These are phyloP conservation scores for Teratosphaeria zuluensis DNA, from an alignment of 2,329 filamentous ascomycete species.

Conservation along the genomic window DNA sequence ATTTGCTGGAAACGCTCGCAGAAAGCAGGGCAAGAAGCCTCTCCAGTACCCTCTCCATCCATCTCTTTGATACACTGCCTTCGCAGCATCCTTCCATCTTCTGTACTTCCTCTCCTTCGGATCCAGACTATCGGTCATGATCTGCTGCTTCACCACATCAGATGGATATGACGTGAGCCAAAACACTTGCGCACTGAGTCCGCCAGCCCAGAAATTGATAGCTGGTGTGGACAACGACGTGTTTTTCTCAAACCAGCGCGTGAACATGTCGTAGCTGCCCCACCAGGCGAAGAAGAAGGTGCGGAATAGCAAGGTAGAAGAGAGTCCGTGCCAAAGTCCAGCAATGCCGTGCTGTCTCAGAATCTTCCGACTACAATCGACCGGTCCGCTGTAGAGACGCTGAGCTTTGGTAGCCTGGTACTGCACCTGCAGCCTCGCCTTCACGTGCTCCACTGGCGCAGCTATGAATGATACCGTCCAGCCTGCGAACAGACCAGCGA, in stretches of 20 bases:
- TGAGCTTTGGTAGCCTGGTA: slow-evolving; percentile 72
- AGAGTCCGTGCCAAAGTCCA: slow-evolving; percentile 79
- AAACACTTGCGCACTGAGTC: slow-evolving; percentile 84
- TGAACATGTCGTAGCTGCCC: slow-evolving; percentile 85
- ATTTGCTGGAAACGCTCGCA: slow-evolving; percentile 91
- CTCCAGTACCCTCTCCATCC: slow-evolving; percentile 80
- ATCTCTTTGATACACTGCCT: slow-evolving; percentile 62
- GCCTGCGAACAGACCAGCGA: slow-evolving; percentile 80
- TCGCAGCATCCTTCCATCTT: slow-evolving; percentile 71
- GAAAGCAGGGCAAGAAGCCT: slow-evolving; percentile 86
- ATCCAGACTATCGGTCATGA: slow-evolving; percentile 91
- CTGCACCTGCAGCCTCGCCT: slow-evolving; percentile 87
- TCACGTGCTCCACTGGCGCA: slow-evolving; percentile 89
- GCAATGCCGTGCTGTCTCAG: slow-evolving; percentile 56
- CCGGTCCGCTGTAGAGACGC: slow-evolving; percentile 72
- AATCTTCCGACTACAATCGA: slow-evolving; percentile 71
- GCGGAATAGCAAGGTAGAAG: slow-evolving; percentile 77
- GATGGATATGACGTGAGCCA: slow-evolving; percentile 88
- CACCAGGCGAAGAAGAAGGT: slow-evolving; percentile 98
- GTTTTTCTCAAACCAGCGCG: slow-evolving; percentile 53
- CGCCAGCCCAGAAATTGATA: slow-evolving; percentile 96
- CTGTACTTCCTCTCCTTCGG: slow-evolving; percentile 59
- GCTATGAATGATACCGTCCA: slow-evolving; percentile 87
- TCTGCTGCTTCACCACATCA: slow-evolving; percentile 79
- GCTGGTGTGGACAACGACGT: slow-evolving; percentile 66